These are phyloP conservation scores for Boletus reticulatus DNA, from an alignment of 768 basidiomycete genomes.

Conservation along the genomic window DNA sequence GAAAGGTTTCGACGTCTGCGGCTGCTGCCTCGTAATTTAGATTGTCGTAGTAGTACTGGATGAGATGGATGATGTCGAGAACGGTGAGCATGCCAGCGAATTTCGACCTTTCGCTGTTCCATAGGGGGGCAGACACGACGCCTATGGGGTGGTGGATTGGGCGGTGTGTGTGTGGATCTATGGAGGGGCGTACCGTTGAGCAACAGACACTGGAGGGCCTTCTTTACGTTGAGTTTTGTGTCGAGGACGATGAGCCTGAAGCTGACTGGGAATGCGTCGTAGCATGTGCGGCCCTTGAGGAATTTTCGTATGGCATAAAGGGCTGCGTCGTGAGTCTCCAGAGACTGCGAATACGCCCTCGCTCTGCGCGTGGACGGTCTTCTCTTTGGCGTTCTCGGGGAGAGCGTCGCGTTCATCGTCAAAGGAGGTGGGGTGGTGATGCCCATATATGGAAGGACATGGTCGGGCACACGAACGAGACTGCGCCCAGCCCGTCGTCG, in stretches of 20 bases:
- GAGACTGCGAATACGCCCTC: constrained; percentile 52
- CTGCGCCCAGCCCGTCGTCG: too few species aligned
- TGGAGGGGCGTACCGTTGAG: constrained; percentile 57
- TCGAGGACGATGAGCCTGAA: constrained; percentile 97
- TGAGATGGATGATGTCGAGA: constrained; percentile 98
- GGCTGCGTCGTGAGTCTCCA: constrained; percentile 68
- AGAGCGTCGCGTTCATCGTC: constrained; percentile 47
- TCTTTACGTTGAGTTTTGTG: constrained; percentile 93
- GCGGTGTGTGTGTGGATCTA: not conserved
- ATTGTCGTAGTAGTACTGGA: constrained; percentile 95
- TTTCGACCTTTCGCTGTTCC: constrained; percentile 91
- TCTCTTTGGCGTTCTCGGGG: constrained; percentile 50
- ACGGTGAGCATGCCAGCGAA: constrained; percentile 99
- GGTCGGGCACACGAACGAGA: too few species aligned
- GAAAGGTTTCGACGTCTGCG: constrained; percentile 89
- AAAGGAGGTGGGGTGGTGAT: not conserved
- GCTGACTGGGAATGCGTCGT: constrained; percentile 97
- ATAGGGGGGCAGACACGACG: constrained; percentile 96
- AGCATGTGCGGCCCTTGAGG: constrained; percentile 82
- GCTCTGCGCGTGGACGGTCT: constrained; percentile 54
- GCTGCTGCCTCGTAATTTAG: constrained; percentile 79
- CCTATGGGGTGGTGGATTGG: constrained; percentile 44
- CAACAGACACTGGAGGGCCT: constrained; percentile 84
- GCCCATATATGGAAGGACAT: constrained; percentile 6
- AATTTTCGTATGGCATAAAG: constrained; percentile 72